These are phyloP conservation scores for Pseudomassariella vexata DNA, from an alignment of 2,329 filamentous ascomycete genomes.

Conservation along the genomic window DNA sequence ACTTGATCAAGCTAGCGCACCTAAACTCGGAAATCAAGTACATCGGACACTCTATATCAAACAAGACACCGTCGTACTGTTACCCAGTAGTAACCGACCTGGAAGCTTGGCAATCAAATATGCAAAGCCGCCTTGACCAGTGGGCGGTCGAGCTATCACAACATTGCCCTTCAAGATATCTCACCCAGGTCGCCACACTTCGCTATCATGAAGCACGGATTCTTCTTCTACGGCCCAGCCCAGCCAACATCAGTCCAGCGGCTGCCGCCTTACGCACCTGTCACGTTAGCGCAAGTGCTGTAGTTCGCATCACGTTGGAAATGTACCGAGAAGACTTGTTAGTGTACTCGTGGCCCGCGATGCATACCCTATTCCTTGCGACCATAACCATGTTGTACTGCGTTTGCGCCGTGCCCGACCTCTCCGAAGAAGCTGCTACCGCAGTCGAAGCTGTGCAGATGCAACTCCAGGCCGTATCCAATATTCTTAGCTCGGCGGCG, in stretches of 20 bases:
- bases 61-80: constrained; percentile 39
- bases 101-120: constrained; percentile 37
- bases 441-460: constrained; percentile 33
- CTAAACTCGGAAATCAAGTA: constrained; percentile 55
- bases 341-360: constrained; percentile 40
- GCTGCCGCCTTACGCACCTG: constrained; percentile 33
- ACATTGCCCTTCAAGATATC: too few relatives aligned
- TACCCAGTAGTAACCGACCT: constrained; percentile 40
- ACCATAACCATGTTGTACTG: constrained; percentile 46
- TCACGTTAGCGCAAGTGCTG: constrained; percentile 34
- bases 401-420: constrained; percentile 37
- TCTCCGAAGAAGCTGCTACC: constrained; percentile 29
- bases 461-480: constrained; percentile 35
- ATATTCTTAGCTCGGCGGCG: constrained; percentile 42
- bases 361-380: constrained; percentile 42
- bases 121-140: constrained; percentile 30
- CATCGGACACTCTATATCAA: constrained; percentile 45
- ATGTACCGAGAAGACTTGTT: constrained; percentile 39
- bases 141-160: constrained; percentile 35
- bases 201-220: constrained; percentile 43
- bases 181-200: too few relatives aligned
- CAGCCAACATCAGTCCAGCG: constrained; percentile 42
- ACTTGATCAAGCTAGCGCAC: constrained; percentile 39
- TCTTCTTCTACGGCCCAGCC: constrained; percentile 44
- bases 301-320: constrained; percentile 32